These are phyloP conservation scores for Boletales sp. DNA, from an alignment of 768 basidiomycete species.

Conservation along the genomic window DNA sequence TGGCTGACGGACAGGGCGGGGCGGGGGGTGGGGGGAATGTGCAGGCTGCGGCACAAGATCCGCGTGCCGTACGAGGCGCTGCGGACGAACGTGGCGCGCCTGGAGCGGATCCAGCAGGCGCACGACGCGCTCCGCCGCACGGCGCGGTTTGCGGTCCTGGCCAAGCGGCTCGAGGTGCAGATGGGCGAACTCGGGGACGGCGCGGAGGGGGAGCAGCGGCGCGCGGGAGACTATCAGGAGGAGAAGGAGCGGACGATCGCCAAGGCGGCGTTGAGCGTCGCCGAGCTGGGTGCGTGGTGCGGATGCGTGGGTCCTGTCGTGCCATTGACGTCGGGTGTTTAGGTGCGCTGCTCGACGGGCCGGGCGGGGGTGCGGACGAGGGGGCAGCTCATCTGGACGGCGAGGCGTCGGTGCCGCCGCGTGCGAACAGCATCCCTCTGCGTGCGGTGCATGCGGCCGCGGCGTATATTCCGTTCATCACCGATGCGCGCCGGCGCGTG, in stretches of 20 bases:
- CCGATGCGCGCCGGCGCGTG: conserved; percentile 65
- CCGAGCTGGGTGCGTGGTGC: conserved; percentile 81
- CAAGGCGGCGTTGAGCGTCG: conserved; percentile 92
- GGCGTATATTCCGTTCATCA: conserved; percentile 66
- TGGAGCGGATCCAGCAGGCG: conserved; percentile 78
- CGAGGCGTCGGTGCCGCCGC: conserved; percentile 12
- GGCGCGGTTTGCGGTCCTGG: conserved; percentile 80
- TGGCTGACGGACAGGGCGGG: background rate
- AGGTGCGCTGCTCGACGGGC: conserved; percentile 54
- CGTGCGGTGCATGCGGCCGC: conserved; percentile 72
- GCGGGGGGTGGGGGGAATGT: too few relatives aligned
- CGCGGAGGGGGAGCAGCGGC: background rate
- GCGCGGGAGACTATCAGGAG: conserved; percentile 49
- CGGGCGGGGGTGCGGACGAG: conserved; percentile 16
- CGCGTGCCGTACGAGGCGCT: conserved; percentile 79
- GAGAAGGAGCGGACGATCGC: conserved; percentile 86
- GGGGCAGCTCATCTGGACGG: conserved; percentile 1
- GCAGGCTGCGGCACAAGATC: conserved; percentile 84
- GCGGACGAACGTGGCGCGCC: conserved; percentile 61
- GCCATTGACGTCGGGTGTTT: background rate
- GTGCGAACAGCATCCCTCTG: conserved; percentile 47
- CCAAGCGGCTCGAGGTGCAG: conserved; percentile 78
- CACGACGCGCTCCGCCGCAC: conserved; percentile 82
- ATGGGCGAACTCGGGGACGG: conserved; percentile 62
- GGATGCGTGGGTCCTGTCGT: background rate